Percentiles rank a stretch among this genome's conserved stretches.
These are phyloP conservation scores for Paramecium octaurelia DNA, from an alignment of 73 alveolate species.

Conservation along the genomic window DNA sequence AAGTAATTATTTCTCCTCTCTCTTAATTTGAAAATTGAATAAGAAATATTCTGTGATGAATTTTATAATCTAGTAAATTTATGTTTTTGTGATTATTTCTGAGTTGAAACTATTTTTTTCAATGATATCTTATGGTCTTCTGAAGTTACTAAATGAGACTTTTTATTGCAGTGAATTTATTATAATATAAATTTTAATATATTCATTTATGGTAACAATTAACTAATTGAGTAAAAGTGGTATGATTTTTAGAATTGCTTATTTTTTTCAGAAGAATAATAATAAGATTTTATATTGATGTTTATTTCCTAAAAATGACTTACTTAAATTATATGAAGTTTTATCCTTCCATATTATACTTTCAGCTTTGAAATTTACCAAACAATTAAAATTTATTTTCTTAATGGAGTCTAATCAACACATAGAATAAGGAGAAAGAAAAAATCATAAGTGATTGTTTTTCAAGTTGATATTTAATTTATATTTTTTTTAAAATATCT, in stretches of 20 bases:
- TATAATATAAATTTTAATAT: no score
- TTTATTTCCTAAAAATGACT: background rate
- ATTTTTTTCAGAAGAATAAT: no score
- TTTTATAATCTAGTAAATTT: background rate
- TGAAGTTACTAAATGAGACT: no score
- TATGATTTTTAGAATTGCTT: no score
- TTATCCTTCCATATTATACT: background rate
- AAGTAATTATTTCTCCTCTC: background rate
- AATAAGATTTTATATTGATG: background rate
- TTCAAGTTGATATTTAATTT: no score
- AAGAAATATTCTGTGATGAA: background rate
- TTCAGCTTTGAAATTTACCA: background rate
- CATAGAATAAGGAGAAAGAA: no score
- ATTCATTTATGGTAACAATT: no score
- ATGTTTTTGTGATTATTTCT: background rate
- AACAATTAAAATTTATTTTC: background rate
- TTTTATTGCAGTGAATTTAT: no score
- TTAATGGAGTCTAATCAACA: background rate
- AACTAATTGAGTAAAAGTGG: no score
- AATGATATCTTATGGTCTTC: no score
- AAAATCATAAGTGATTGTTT: no score
- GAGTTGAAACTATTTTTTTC: background rate
- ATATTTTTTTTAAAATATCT: no score
- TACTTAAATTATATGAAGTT: background rate
- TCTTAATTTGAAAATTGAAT: background rate